Evolutionary conservation across 495 filamentous ascomycete species (phyloP), one percentile per base, ranked within the genome.

Genomic region (Penicillium manginii): DNA sequence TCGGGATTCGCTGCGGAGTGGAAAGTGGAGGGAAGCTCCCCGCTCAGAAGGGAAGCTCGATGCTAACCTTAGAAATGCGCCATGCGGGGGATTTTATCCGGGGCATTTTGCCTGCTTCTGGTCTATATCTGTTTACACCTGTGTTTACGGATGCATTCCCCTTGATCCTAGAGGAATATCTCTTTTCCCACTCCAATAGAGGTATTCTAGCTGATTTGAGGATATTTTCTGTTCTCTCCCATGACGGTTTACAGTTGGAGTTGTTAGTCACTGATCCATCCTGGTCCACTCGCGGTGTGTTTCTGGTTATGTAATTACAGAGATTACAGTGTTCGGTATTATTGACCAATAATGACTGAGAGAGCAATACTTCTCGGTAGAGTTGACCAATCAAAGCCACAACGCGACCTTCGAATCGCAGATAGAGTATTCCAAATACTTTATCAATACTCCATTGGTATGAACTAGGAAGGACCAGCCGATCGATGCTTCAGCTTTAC

Each of bases 31-130:
- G 45, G 45, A 53, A 17, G 17, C 2, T 19, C 17, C 19, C n/a
- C 40, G 54, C 63, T 64, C 29, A 53, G 54, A 69, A 67, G 59
- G 67, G 67, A 68, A 70, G 65, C 65, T 70, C 47, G 26, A 68
- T 61, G 61, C 55, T 64, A 54, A n/a, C n/a, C n/a, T n/a, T n/a
- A n/a, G n/a, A n/a, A n/a, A n/a, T 50, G 54, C 54, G 63, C 26
- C 26, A 29, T 29, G 26, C 21, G 37, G 54, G 60, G 68, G 67
- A 68, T 68, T 61, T 67, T 64, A 70, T 67, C 17, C 52, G 15
- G 40, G 18, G 45, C 19, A 47, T 47, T 47, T 26, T 37, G 35
- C 35, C 35, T 37, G 14, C 35, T 50, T 40, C 3, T 17, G 14
- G 7, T 21, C 8, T 15, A 17, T 23, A 42, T n/a, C 2, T 2